phyloP scores from a whole-genome alignment of 495 filamentous ascomycete species.

The Haplographium delicatum region DNA sequence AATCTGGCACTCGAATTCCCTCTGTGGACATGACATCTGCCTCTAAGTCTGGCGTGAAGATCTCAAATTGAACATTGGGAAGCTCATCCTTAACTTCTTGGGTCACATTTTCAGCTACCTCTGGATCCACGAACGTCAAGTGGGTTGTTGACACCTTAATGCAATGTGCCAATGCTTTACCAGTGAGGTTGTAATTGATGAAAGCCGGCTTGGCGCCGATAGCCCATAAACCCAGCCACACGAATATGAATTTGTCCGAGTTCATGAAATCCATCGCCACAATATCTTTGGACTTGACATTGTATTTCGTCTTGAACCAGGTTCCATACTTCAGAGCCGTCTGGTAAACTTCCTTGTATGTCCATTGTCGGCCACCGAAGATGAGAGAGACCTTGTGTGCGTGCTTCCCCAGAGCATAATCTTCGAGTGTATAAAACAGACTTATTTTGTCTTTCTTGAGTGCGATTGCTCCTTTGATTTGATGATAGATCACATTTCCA shows the following conservation, averaged over 20 bases:
- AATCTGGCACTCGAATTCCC: conserved; percentile 59
- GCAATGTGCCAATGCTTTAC: conserved; percentile 73
- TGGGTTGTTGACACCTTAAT: conserved; percentile 64
- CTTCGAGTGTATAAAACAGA: conserved; percentile 76
- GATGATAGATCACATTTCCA: conserved; percentile 34
- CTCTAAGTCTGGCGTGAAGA: conserved; percentile 60
- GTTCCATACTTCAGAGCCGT: conserved; percentile 69
- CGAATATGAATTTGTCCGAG: conserved; percentile 71
- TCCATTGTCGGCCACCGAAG: conserved; percentile 71
- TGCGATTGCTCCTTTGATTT: conserved; percentile 27
- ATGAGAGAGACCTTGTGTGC: conserved; percentile 60
- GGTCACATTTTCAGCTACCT: conserved; percentile 47
- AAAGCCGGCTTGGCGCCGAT: conserved; percentile 88
- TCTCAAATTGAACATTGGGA: conserved; percentile 49
- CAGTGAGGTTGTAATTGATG: conserved; percentile 87
- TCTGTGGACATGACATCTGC: conserved; percentile 50
- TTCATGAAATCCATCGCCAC: conserved; percentile 91
- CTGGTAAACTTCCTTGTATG: conserved; percentile 76
- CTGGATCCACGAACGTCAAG: conserved; percentile 70
- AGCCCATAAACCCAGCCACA: conserved; percentile 83
- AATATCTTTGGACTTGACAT: conserved; percentile 69
- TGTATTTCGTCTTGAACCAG: conserved; percentile 70
- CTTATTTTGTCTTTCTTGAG: conserved; percentile 58
- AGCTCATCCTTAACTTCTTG: conserved; percentile 40
- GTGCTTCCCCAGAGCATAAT: conserved; percentile 52